These are phyloP conservation scores for Wolfiporia cocos DNA, from an alignment of 1,284 basidiomycete species.

Conservation along the genomic window DNA sequence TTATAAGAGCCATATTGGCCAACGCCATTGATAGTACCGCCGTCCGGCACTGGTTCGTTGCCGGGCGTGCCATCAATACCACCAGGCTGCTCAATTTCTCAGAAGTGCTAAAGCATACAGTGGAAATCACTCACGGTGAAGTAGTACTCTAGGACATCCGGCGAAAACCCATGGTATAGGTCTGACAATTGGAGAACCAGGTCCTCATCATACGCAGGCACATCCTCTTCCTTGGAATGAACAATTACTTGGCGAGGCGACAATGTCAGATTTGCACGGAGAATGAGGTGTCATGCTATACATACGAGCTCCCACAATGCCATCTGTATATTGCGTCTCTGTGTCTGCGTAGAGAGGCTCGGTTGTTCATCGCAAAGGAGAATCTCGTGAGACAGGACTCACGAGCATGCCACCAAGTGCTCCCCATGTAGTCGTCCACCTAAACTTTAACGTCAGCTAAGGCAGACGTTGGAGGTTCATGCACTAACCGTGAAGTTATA, in stretches of 20 bases:
- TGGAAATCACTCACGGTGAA: conserved; percentile 20
- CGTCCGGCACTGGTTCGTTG: conserved; percentile 35
- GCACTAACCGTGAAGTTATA: conserved; percentile 32
- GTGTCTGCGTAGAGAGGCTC: too few relatives aligned
- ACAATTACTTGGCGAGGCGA: conserved; percentile 16
- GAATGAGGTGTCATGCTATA: neutral
- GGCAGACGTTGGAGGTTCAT: neutral
- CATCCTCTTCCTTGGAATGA: conserved; percentile 19
- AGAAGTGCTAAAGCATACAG: neutral
- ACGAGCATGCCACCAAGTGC: conserved; percentile 21
- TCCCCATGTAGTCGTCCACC: conserved; percentile 14
- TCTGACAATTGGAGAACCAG: conserved; percentile 31
- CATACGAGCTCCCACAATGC: conserved; percentile 33
- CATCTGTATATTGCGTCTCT: conserved; percentile 37
- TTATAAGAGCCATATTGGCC: conserved; percentile 28
- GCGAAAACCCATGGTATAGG: conserved; percentile 29
- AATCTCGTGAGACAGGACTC: too few relatives aligned
- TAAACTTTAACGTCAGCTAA: neutral
- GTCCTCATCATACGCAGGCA: conserved; percentile 30
- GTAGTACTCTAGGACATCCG: conserved; percentile 24
- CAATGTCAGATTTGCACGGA: neutral
- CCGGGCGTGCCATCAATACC: conserved; percentile 29
- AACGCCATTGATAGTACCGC: conserved; percentile 30
- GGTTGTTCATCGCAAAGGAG: too few relatives aligned
- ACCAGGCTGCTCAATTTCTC: conserved; percentile 13